Evolutionary conservation across 1,284 basidiomycete genomes (phyloP).

Genomic region (Mycena sp.): DNA sequence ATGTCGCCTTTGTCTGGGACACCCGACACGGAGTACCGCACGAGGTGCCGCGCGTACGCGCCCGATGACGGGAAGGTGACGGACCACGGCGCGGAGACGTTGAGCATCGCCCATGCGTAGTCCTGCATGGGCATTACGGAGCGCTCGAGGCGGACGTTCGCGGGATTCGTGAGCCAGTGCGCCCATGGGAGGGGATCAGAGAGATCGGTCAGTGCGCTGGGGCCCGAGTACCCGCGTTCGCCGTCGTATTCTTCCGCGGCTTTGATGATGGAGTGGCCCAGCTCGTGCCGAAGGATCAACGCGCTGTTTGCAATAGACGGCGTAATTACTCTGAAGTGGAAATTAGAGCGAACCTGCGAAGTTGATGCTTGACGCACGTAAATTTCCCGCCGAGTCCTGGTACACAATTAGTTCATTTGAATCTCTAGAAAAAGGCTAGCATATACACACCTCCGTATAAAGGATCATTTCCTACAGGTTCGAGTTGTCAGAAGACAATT

Average conservation of each 20-base stretch:
- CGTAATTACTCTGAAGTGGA: slow-evolving; percentile 71
- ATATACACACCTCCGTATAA: slow-evolving; percentile 75
- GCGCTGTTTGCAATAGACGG: slow-evolving; percentile 83
- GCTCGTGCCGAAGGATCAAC: slow-evolving; percentile 83
- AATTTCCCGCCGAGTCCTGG: slow-evolving; percentile 83
- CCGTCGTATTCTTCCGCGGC: slow-evolving; percentile 92
- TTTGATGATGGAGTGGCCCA: slow-evolving; percentile 83
- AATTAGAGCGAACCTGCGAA: slow-evolving; percentile 15
- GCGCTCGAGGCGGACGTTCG: slow-evolving; percentile 63
- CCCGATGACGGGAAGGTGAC: slow-evolving; percentile 73
- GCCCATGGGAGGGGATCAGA: slow-evolving; percentile 68
- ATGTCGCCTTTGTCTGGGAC: slow-evolving; percentile 69
- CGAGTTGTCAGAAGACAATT: not conserved
- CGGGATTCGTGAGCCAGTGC: slow-evolving; percentile 70
- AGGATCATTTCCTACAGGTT: slow-evolving; percentile 76
- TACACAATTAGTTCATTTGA: not conserved
- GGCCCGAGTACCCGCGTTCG: slow-evolving; percentile 79
- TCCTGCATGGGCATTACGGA: slow-evolving; percentile 79
- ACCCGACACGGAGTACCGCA: slow-evolving; percentile 82
- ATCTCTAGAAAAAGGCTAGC: not conserved
- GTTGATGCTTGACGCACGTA: slow-evolving; percentile 61
- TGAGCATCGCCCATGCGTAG: slow-evolving; percentile 80
- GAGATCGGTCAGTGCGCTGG: slow-evolving; percentile 66
- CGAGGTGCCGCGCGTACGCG: slow-evolving; percentile 66
- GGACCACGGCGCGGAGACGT: slow-evolving; percentile 66